Evolutionary conservation across 176 grass and related monocot genomes (phyloP).

Genomic region (Eremochloa ophiuroides): DNA sequence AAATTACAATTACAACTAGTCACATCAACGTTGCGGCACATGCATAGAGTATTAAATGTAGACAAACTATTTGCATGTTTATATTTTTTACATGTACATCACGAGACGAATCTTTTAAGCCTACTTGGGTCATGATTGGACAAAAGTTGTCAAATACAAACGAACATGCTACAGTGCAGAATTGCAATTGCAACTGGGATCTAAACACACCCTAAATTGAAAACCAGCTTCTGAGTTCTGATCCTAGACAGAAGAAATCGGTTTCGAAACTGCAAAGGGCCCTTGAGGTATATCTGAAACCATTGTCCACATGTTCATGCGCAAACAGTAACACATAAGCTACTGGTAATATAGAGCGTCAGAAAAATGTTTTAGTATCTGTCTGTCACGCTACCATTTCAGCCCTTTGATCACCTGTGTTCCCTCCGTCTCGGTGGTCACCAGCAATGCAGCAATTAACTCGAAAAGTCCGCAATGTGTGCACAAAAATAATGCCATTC

Average conservation of each 20-base stretch:
- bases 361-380: neutral
- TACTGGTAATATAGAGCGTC: neutral
- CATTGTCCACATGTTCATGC: neutral
- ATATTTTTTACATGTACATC: too few species aligned
- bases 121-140: too few species aligned
- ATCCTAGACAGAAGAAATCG: neutral
- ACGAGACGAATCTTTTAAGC: too few species aligned
- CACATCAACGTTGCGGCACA: too few species aligned
- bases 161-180: too few species aligned
- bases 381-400: neutral
- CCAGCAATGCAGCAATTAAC: neutral
- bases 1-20: too few species aligned
- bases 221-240: neutral
- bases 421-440: neutral
- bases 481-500: conserved; percentile 16
- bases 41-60: too few species aligned
- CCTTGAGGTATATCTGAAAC: neutral
- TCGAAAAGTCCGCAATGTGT: neutral
- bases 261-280: neutral
- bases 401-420: neutral
- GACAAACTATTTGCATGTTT: too few species aligned
- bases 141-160: too few species aligned
- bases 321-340: neutral
- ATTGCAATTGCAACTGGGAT: too few species aligned
- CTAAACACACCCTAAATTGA: too few species aligned